A percentile compares a stretch with the other conserved stretches of the same genome.
Evolutionary conservation across 306 rosid genomes (phyloP).

Genomic region (Fagus sylvatica): DNA sequence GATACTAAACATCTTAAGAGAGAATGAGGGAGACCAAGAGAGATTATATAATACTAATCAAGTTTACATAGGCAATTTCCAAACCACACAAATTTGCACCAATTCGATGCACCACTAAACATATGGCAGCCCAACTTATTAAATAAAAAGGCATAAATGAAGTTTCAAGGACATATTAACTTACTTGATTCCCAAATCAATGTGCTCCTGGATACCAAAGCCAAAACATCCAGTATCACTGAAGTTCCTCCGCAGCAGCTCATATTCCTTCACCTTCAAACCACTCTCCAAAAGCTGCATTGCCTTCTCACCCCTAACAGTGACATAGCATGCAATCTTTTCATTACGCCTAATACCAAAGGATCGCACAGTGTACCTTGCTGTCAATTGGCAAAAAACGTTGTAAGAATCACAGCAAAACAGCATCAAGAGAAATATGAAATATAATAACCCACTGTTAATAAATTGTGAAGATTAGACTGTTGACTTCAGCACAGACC

Average conservation of each 20-base stretch:
- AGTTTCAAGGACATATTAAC: slow-evolving; percentile 12
- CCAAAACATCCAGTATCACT: slow-evolving; percentile 89
- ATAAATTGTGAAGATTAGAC: not conserved
- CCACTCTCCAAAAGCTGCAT: slow-evolving; percentile 91
- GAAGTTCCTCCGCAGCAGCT: slow-evolving; percentile 74
- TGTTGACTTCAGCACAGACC: no score
- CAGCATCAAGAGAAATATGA: not conserved
- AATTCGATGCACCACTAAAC: not conserved
- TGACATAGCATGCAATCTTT: slow-evolving; percentile 89
- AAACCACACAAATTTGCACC: not conserved
- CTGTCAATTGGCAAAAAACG: slow-evolving; percentile 26
- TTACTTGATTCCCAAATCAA: slow-evolving; percentile 83
- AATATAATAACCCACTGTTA: not conserved
- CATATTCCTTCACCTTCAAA: slow-evolving; percentile 79
- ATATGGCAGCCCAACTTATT: not conserved
- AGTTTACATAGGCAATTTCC: not conserved
- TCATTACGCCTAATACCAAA: slow-evolving; percentile 85
- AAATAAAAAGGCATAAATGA: not conserved
- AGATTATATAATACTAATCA: not conserved
- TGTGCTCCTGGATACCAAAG: slow-evolving; percentile 89
- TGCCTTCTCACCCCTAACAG: slow-evolving; percentile 87
- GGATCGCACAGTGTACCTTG: slow-evolving; percentile 77
- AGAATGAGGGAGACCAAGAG: not conserved
- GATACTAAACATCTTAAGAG: not conserved
- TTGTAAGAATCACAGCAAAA: no score